These are phyloP conservation scores for Periconia digitata DNA, from an alignment of 2,329 filamentous ascomycete species.

Conservation along the genomic window DNA sequence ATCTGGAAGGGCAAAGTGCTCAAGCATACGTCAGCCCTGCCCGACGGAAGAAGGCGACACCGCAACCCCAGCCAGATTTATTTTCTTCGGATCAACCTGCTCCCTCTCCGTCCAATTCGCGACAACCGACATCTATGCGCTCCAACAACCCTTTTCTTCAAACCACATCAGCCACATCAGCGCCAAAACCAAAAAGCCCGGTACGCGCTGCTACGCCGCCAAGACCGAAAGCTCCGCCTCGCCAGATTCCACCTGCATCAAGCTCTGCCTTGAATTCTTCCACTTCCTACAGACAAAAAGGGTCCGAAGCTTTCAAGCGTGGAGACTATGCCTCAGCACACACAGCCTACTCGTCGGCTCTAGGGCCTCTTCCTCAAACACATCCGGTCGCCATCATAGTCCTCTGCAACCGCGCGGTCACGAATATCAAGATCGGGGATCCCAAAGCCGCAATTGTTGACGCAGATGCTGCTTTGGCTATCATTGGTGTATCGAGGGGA, in stretches of 20 bases:
- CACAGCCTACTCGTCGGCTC: conserved; percentile 74
- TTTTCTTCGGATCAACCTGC: conserved; percentile 48
- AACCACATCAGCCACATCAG: conserved; percentile 16
- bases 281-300: conserved; percentile 74
- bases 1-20: conserved; percentile 75
- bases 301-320: conserved; percentile 87
- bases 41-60: conserved; percentile 70
- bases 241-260: conserved; percentile 68
- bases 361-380: conserved; percentile 70
- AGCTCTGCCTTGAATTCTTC: conserved; percentile 72
- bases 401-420: conserved; percentile 87
- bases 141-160: conserved; percentile 45
- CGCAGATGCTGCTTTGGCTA: conserved; percentile 73
- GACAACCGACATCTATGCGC: conserved; percentile 37
- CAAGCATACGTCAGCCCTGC: conserved; percentile 88
- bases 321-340: conserved; percentile 91
- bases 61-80: conserved; percentile 57
- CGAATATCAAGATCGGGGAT: conserved; percentile 86
- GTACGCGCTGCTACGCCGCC: conserved; percentile 45
- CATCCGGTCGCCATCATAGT: conserved; percentile 89
- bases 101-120: conserved; percentile 23
- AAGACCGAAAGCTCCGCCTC: conserved; percentile 53
- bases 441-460: conserved; percentile 85
- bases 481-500: conserved; percentile 80
- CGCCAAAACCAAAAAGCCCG: conserved; percentile 36